Conservation (phyloP, 2,329 filamentous ascomycete genomes). For the Cadophora sp. region DNA sequence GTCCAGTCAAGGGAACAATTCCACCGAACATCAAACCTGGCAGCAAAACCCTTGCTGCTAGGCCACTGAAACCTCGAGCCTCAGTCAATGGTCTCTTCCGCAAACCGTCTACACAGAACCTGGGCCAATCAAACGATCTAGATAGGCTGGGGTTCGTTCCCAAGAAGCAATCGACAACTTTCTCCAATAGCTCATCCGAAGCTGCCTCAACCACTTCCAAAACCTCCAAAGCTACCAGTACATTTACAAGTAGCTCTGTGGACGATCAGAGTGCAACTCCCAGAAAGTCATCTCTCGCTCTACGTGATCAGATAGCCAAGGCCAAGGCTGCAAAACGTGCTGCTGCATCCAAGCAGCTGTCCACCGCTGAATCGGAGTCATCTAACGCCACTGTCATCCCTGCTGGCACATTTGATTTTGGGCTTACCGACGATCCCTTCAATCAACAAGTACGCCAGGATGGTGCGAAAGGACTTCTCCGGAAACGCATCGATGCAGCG, state of each 20-base stretch:
- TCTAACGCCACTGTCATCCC: slow-evolving; percentile 52
- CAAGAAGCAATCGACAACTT: slow-evolving; percentile 38
- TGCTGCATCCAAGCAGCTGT: slow-evolving; percentile 47
- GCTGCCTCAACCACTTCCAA: slow-evolving; percentile 34
- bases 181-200: slow-evolving; percentile 41
- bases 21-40: slow-evolving; percentile 46
- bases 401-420: slow-evolving; percentile 64
- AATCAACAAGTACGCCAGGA: slow-evolving; percentile 66
- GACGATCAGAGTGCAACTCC: slow-evolving; percentile 51
- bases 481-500: slow-evolving; percentile 74
- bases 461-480: slow-evolving; percentile 69
- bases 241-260: slow-evolving; percentile 31
- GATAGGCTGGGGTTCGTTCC: slow-evolving; percentile 36
- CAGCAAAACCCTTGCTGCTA: slow-evolving; percentile 55
- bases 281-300: slow-evolving; percentile 76
- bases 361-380: slow-evolving; percentile 34
- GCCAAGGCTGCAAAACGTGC: slow-evolving; percentile 83
- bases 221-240: slow-evolving; percentile 31
- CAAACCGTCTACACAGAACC: slow-evolving; percentile 58
- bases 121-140: slow-evolving; percentile 44
- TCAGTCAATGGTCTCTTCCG: slow-evolving; percentile 60
- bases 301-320: slow-evolving; percentile 91
- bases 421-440: slow-evolving; percentile 70
- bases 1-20: slow-evolving; percentile 42
- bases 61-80: slow-evolving; percentile 56